Conservation (phyloP, 2,329 filamentous ascomycete species). For the Aspergillus sergii region DNA sequence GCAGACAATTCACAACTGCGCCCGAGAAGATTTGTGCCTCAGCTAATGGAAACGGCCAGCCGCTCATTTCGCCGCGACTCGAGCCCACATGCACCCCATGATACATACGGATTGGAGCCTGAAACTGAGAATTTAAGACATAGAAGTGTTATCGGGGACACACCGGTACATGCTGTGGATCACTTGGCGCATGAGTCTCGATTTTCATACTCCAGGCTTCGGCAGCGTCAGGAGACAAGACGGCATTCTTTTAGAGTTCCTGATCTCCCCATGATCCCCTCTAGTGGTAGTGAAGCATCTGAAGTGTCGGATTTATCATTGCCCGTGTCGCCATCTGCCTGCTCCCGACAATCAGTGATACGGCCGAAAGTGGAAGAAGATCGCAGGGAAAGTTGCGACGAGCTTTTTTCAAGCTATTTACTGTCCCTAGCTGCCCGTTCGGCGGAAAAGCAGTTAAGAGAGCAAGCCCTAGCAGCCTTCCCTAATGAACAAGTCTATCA, state of each 20-base stretch:
- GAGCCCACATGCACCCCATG: conserved; percentile 45
- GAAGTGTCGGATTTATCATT: conserved; percentile 46
- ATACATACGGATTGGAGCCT: background rate
- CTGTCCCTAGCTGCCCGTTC: conserved; percentile 78
- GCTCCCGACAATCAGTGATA: conserved; percentile 40
- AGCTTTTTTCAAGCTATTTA: conserved; percentile 74
- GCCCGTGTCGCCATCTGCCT: conserved; percentile 37
- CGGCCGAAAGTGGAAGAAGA: conserved; percentile 22
- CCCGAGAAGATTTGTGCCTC: conserved; percentile 33
- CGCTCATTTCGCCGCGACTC: conserved; percentile 31
- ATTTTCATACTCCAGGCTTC: conserved; percentile 49
- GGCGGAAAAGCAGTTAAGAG: conserved; percentile 77
- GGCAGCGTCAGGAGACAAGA: conserved; percentile 39
- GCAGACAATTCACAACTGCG: conserved; percentile 12
- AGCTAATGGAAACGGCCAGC: conserved; percentile 36
- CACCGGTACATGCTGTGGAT: background rate
- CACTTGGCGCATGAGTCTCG: conserved; percentile 38
- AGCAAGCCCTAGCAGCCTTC: conserved; percentile 56
- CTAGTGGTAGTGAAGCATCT: conserved; percentile 58
- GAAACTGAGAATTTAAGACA: conserved; percentile 1
- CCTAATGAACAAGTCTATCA: conserved; percentile 52
- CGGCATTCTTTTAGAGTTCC: conserved; percentile 64
- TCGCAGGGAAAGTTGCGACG: conserved; percentile 66
- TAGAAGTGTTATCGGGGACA: conserved; percentile 7
- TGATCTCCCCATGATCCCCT: conserved; percentile 63